Base-by-base conservation (phyloP, 768 basidiomycete genomes). In the Imleria badia region DNA sequence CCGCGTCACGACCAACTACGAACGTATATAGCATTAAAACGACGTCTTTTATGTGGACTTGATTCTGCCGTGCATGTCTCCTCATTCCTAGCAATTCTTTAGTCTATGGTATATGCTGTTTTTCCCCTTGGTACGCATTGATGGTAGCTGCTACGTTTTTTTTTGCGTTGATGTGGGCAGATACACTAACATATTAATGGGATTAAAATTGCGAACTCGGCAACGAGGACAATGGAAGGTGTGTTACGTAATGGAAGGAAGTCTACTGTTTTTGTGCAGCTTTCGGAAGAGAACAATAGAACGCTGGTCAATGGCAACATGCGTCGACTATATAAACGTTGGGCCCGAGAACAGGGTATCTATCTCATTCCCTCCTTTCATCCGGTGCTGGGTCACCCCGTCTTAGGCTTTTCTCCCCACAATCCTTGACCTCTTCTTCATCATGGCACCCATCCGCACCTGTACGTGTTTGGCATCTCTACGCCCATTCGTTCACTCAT, bases 401-500 rank as follows among this genome's bases (percentile, higher is more conserved):
- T 60, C 44, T 2, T 26, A 26, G 26, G 6, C 26, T 60, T 61
- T 51, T 39, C 48, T 59, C 31, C 42, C 54, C 38, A 61, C 66
- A 36, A 31, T 64, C 60, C 29, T 60, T 60, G 47, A 50, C 40
- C 29, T 36, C 31, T n/a, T 42, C 23, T 30, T 59, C 49, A 12
- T 47, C 49, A 72, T 72, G 70, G 59, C 63, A 38, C 57, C 71
- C 22, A 22, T 59, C 36, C 78, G 77, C 63, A 78, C 75, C 58
- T 82, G 81, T 81, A 57, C 62, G 81, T 75, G 17, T 45, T 9
- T 29, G 15, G 17, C 17, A 36, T 48, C 15, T 30, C 15, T 9
- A 1, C 54, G 49, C 23, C 23, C 22, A 19, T 6, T 45, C 20
- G 10, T 45, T 22, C n/a, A 5, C 45, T 61, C 54, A 59, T 47